phyloP scores from a whole-genome alignment of 1,139 yeast genomes.

The Suhomyces taliae region DNA sequence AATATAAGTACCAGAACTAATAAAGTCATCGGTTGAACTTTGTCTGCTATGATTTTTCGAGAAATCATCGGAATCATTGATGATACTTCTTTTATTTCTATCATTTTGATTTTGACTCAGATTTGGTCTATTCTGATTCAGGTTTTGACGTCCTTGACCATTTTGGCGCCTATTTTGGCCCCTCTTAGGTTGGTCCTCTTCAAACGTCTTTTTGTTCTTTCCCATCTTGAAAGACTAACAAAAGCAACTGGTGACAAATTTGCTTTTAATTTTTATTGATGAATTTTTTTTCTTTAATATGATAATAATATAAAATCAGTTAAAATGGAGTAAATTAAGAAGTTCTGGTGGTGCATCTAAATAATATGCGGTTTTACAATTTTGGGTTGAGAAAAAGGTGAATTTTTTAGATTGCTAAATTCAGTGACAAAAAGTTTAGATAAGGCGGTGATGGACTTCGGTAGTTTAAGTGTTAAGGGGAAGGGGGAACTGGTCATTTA shows the following conservation, averaged over 20 bases:
- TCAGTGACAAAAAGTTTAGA: neutral
- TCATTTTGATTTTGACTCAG: neutral
- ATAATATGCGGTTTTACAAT: no score
- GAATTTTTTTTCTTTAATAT: no score
- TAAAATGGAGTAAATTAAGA: neutral
- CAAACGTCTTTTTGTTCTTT: neutral
- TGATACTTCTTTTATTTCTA: neutral
- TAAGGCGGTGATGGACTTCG: neutral
- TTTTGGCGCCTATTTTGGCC: neutral
- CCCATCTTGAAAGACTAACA: neutral
- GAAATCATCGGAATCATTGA: neutral
- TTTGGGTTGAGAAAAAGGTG: neutral
- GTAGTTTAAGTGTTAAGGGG: neutral
- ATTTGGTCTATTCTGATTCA: neutral
- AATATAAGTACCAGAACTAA: slow-evolving; percentile 27
- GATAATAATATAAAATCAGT: no score
- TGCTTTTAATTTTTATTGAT: no score
- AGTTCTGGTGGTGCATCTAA: neutral
- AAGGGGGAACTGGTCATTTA: neutral
- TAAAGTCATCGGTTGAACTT: slow-evolving; percentile 10
- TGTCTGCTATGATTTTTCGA: slow-evolving; percentile 6
- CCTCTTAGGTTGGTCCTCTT: neutral
- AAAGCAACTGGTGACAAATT: neutral
- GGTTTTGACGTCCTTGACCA: neutral
- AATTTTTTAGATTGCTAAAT: neutral